These are phyloP conservation scores for Herpetospermum pedunculosum DNA, from an alignment of 306 rosid species.

Conservation along the genomic window DNA sequence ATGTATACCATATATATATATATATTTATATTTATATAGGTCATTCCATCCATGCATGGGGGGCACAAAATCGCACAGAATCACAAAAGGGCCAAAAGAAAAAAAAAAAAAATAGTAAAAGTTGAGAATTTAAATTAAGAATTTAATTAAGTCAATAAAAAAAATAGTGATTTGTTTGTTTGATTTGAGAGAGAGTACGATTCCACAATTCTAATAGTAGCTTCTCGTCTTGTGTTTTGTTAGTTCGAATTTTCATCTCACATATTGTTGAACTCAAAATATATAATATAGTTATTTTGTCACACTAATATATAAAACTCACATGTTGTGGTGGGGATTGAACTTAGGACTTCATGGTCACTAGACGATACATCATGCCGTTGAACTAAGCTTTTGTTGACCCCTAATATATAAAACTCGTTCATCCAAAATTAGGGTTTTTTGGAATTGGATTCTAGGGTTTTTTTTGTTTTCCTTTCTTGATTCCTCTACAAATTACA, in stretches of 20 bases:
- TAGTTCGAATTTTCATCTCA: too few relatives aligned
- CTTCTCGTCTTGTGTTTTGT: not conserved
- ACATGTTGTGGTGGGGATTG: too few relatives aligned
- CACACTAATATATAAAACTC: too few relatives aligned
- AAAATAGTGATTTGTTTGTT: constrained; percentile 25
- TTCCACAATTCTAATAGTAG: not conserved
- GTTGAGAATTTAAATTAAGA: constrained; percentile 25
- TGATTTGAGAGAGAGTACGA: constrained; percentile 29
- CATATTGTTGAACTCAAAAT: too few relatives aligned
- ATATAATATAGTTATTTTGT: too few relatives aligned
- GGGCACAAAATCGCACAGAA: constrained; percentile 38
- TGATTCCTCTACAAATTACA: not conserved
- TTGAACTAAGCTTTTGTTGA: too few relatives aligned
- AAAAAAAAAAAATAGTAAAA: constrained; percentile 26
- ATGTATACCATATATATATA: not conserved
- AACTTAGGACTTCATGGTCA: too few relatives aligned
- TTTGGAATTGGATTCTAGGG: constrained; percentile 16
- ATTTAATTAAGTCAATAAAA: constrained; percentile 33
- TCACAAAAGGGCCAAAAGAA: constrained; percentile 37
- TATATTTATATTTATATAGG: not conserved
- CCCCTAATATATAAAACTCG: too few relatives aligned
- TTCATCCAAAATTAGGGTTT: constrained; percentile 77
- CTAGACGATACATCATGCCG: too few relatives aligned
- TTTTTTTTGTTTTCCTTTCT: not conserved
- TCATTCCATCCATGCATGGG: constrained; percentile 20